Evolutionary conservation across 2,329 filamentous ascomycete genomes (phyloP).

Genomic region (Diaporthe humulicola): DNA sequence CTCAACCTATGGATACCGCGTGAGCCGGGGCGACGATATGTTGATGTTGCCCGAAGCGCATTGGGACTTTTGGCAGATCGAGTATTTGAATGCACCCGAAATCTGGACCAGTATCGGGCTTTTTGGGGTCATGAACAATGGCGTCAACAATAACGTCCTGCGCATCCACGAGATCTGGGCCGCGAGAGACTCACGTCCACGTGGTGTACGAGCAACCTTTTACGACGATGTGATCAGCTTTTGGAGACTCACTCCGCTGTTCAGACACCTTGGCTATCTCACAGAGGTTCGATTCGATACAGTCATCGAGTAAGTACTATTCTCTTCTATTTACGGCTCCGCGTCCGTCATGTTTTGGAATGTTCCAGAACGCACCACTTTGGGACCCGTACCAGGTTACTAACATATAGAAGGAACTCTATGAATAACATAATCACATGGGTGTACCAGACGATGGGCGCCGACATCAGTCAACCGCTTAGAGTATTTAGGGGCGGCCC

Average conservation of each 20-base stretch:
- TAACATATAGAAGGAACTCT: not conserved
- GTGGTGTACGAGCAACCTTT: not conserved
- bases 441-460: not conserved
- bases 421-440: not conserved
- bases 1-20: not conserved
- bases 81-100: not conserved
- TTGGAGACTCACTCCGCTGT: not conserved
- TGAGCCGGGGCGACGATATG: not conserved
- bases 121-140: not conserved
- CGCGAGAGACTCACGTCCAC: not conserved
- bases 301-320: not conserved
- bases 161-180: constrained; percentile 4
- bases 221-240: constrained; percentile 1
- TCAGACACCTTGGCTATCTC: not conserved
- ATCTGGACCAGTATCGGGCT: not conserved
- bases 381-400: not conserved
- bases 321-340: not conserved
- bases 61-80: not conserved
- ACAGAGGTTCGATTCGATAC: not conserved
- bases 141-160: not conserved
- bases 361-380: not conserved
- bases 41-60: not conserved
- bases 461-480: not conserved
- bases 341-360: not conserved
- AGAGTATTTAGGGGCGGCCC: not conserved